Evolutionary conservation across 2,329 filamentous ascomycete genomes (phyloP), one percentile per base, ranked within the genome.

Genomic region (Hypocreales sp.): DNA sequence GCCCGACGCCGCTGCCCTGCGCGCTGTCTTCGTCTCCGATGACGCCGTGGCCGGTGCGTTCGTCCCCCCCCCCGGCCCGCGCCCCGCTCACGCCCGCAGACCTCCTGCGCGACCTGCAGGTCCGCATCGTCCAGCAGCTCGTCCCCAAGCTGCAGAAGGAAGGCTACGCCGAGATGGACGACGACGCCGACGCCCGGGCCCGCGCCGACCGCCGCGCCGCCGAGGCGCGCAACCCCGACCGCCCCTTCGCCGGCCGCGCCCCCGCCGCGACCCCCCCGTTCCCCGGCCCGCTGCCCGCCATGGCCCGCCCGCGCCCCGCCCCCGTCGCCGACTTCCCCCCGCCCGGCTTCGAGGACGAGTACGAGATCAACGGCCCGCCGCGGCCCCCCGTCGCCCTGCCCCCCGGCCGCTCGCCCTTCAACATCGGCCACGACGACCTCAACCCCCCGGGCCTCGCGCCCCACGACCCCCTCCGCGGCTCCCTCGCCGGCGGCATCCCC

Each of bases 321-420:
- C 84, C 86, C 1, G 55, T 66, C 0, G 73, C 64, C 8, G 80
- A 86, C 38, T 84, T 92, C 38, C 72, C 78, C 1, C 86, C 87
- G 0, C 90, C 90, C 0, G 82, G 72, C 13, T 95, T 95, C 38
- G 90, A 95, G 38, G 87, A 98, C 47, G 84, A 94, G 44, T 77
- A 83, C 42, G 82, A 94, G 35, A 65, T 94, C 33, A 73, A 80
- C 34, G 63, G 73, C 1, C 79, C 74, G 22, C 43, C 45, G 8
- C 48, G 51, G 14, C 9, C 11, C 8, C 26, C 24, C n/a, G 48
- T 38, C 36, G 45, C 22, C 9, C 30, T 46, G 18, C 56, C 56
- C 6, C 64, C 60, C 13, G 64, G 60, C 15, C 55, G 61, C 10
- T 63, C 67, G 9, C 77, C 76, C 0, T 66, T 70, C 31, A 72